A percentile compares a stretch with the other conserved stretches of the same genome.
These are phyloP conservation scores for Scleroderma bovista DNA, from an alignment of 768 basidiomycete species.

Conservation along the genomic window DNA sequence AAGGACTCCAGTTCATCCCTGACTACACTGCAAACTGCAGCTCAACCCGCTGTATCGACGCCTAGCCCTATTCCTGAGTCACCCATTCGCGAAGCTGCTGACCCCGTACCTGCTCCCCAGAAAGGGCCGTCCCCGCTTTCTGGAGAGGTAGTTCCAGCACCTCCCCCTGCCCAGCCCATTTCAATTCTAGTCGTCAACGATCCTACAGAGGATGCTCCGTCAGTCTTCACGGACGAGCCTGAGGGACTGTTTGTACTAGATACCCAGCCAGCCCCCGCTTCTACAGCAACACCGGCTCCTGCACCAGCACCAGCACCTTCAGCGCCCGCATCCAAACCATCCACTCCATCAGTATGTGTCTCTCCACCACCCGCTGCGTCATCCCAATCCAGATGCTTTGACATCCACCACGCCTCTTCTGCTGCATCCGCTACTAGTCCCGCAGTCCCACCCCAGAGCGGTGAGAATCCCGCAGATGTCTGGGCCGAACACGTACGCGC, in stretches of 20 bases:
- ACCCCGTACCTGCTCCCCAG: conserved; percentile 15
- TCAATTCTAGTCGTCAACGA: conserved; percentile 9
- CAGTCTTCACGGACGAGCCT: conserved; percentile 46
- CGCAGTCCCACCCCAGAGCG: no score
- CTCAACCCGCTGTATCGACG: conserved; percentile 24
- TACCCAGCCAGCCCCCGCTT: conserved; percentile 5
- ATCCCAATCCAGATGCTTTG: conserved; percentile 19
- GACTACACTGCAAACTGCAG: conserved; percentile 29
- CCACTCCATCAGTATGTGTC: conserved; percentile 13
- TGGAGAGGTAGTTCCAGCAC: conserved; percentile 19
- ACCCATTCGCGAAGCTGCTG: conserved; percentile 51
- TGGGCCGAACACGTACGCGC: conserved; percentile 21
- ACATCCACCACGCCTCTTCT: conserved; percentile 23
- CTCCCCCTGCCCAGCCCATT: conserved; percentile 9
- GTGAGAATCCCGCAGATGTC: conserved; percentile 17
- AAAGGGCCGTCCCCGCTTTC: conserved; percentile 42
- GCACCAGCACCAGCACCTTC: no score
- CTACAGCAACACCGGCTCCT: conserved; percentile 11
- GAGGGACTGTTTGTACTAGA: conserved; percentile 29
- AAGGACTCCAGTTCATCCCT: conserved; percentile 25
- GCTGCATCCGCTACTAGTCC: conserved; percentile 7
- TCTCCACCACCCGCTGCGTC: conserved; percentile 7
- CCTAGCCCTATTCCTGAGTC: conserved; percentile 72
- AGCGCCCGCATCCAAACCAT: no score
- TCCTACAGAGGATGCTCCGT: conserved; percentile 29